Evolutionary conservation across 1,284 basidiomycete species (phyloP).

Genomic region (Tranzscheliella williamsii): DNA sequence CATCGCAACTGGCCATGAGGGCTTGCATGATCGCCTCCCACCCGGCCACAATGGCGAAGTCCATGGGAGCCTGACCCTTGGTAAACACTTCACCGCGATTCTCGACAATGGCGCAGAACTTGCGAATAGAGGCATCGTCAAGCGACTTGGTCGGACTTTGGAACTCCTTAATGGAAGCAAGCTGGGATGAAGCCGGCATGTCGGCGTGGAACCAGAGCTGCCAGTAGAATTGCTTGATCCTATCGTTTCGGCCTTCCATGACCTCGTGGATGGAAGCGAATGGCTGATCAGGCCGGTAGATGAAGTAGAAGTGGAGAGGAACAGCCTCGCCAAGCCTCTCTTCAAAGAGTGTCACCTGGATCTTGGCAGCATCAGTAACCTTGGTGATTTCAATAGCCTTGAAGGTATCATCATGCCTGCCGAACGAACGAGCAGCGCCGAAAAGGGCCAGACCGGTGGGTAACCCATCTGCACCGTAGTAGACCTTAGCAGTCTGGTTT

Average conservation of each 20-base stretch:
- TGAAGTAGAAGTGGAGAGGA: conserved; percentile 80
- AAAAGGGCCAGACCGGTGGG: conserved; percentile 67
- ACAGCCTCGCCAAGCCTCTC: conserved; percentile 77
- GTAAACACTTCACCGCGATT: conserved; percentile 87
- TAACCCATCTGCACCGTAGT: conserved; percentile 62
- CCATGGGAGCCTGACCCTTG: conserved; percentile 76
- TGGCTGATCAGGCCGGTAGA: conserved; percentile 84
- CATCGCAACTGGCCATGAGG: conserved; percentile 51
- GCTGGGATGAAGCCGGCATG: conserved; percentile 40
- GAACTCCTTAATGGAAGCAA: conserved; percentile 35
- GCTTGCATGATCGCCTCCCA: conserved; percentile 67
- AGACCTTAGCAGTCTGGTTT: conserved; percentile 76
- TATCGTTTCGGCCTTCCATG: conserved; percentile 78
- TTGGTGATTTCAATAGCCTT: conserved; percentile 72
- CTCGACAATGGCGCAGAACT: conserved; percentile 89
- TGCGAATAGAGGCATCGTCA: conserved; percentile 74
- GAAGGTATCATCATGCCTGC: conserved; percentile 74
- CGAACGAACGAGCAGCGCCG: conserved; percentile 82
- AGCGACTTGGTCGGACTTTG: conserved; percentile 47
- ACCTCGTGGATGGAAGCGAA: conserved; percentile 93
- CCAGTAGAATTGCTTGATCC: conserved; percentile 72
- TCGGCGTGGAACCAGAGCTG: conserved; percentile 56
- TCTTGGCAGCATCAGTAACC: conserved; percentile 61
- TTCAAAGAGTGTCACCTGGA: conserved; percentile 80
- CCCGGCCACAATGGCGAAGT: conserved; percentile 96